These are phyloP conservation scores for Metarhizium guizhouense DNA, from an alignment of 2,329 filamentous ascomycete genomes.

Conservation along the genomic window DNA sequence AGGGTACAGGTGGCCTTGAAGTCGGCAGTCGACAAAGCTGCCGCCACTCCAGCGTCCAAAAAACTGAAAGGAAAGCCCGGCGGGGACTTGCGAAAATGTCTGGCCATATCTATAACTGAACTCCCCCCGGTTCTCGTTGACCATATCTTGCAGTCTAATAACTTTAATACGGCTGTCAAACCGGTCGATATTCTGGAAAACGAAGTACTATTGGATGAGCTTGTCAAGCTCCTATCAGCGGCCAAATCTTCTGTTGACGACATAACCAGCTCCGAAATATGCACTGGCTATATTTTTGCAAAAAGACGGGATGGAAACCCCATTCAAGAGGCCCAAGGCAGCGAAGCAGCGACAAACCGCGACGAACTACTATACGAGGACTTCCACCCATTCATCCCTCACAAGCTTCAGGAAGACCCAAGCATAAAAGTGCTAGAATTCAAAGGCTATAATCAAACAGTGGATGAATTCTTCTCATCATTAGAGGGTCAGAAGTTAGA, in stretches of 20 bases:
- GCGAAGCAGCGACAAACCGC: conserved; percentile 25
- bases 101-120: conserved; percentile 80
- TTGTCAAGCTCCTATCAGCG: conserved; percentile 60
- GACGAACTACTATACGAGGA: conserved; percentile 72
- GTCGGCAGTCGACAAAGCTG: conserved; percentile 52
- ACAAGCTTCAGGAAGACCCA: conserved; percentile 64
- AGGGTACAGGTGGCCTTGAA: conserved; percentile 61
- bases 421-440: conserved; percentile 64
- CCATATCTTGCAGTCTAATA: conserved; percentile 63
- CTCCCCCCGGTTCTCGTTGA: conserved; percentile 82
- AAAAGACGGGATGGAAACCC: conserved; percentile 38
- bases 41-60: conserved; percentile 40
- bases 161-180: conserved; percentile 60
- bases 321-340: neutral
- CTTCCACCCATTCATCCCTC: conserved; percentile 85
- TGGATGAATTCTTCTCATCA: conserved; percentile 96
- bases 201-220: conserved; percentile 51
- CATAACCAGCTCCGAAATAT: conserved; percentile 55
- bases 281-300: conserved; percentile 83
- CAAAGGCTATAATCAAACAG: conserved; percentile 81
- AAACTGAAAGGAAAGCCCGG: conserved; percentile 65
- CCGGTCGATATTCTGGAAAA: conserved; percentile 62
- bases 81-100: conserved; percentile 67
- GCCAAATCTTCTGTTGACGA: conserved; percentile 57
- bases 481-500: conserved; percentile 90